Evolutionary conservation across 2,329 filamentous ascomycete species (phyloP).

Genomic region (Rasamsonia emersonii): DNA sequence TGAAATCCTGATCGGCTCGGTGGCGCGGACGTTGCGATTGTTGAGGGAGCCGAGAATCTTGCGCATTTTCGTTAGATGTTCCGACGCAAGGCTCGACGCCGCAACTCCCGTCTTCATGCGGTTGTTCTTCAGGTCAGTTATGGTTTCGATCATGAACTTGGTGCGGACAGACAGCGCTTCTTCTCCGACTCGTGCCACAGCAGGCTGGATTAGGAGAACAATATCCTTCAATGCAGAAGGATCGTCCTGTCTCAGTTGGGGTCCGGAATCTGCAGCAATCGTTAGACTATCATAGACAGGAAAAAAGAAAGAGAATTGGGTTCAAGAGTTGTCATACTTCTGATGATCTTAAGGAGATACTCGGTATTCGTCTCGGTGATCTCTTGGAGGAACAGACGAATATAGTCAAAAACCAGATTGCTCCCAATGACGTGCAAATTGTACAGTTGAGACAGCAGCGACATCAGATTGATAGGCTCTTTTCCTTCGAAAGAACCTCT

Average conservation of each 20-base stretch:
- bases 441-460: slow-evolving; percentile 78
- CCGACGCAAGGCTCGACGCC: slow-evolving; percentile 63
- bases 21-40: slow-evolving; percentile 56
- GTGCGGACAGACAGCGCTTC: slow-evolving; percentile 73
- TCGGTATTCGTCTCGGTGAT: slow-evolving; percentile 84
- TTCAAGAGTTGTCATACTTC: too few species aligned
- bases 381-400: slow-evolving; percentile 64
- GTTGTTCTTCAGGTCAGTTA: slow-evolving; percentile 91
- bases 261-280: slow-evolving; percentile 52
- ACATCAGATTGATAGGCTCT: slow-evolving; percentile 66
- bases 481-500: slow-evolving; percentile 42
- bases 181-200: slow-evolving; percentile 59
- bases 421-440: slow-evolving; percentile 82
- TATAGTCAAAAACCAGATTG: slow-evolving; percentile 82
- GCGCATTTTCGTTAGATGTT: slow-evolving; percentile 81
- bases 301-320: slow-evolving; percentile 3
- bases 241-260: slow-evolving; percentile 79
- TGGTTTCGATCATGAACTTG: slow-evolving; percentile 95
- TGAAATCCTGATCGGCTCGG: slow-evolving; percentile 72
- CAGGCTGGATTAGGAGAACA: slow-evolving; percentile 66
- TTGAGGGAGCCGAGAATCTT: slow-evolving; percentile 77
- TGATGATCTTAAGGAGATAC: slow-evolving; percentile 73
- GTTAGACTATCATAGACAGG: slow-evolving; percentile 11
- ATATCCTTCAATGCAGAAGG: slow-evolving; percentile 83
- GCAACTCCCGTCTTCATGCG: slow-evolving; percentile 67